Conservation (phyloP, 2,329 filamentous ascomycete species). For the Colletotrichum melonis region DNA sequence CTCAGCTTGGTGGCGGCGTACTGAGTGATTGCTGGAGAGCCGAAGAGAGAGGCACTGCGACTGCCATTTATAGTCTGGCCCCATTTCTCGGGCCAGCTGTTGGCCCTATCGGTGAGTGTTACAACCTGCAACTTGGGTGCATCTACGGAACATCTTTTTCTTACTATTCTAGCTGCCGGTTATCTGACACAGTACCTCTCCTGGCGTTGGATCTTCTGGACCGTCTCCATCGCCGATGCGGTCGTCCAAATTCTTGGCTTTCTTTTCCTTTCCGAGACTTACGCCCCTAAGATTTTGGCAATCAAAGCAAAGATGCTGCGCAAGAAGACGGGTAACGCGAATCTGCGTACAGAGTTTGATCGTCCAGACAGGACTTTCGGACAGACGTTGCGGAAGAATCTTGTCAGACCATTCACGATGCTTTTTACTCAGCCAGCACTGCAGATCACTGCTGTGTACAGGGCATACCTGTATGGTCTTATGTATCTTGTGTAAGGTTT, state of each 20-base stretch:
- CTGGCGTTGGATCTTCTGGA: conserved; percentile 60
- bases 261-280: conserved; percentile 53
- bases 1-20: conserved; percentile 55
- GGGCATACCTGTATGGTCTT: conserved; percentile 64
- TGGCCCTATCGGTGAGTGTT: conserved; percentile 49
- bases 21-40: conserved; percentile 60
- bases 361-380: conserved; percentile 40
- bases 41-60: conserved; percentile 50
- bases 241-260: conserved; percentile 48
- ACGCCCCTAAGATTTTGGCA: conserved; percentile 46
- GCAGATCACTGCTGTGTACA: conserved; percentile 59
- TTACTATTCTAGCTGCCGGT: conserved; percentile 45
- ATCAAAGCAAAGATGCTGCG: conserved; percentile 42
- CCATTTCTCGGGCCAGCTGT: conserved; percentile 57
- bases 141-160: not conserved
- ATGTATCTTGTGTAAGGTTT: conserved; percentile 59
- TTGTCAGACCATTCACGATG: conserved; percentile 61
- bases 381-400: conserved; percentile 41
- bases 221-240: conserved; percentile 51
- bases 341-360: conserved; percentile 44
- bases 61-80: conserved; percentile 48
- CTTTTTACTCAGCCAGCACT: conserved; percentile 62
- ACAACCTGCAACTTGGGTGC: fast-evolving
- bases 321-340: conserved; percentile 43
- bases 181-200: conserved; percentile 49